A percentile compares a stretch with the other conserved stretches of the same genome.
phyloP scores from a whole-genome alignment of 345 rosid species.

The Atalantia buxifolia region DNA sequence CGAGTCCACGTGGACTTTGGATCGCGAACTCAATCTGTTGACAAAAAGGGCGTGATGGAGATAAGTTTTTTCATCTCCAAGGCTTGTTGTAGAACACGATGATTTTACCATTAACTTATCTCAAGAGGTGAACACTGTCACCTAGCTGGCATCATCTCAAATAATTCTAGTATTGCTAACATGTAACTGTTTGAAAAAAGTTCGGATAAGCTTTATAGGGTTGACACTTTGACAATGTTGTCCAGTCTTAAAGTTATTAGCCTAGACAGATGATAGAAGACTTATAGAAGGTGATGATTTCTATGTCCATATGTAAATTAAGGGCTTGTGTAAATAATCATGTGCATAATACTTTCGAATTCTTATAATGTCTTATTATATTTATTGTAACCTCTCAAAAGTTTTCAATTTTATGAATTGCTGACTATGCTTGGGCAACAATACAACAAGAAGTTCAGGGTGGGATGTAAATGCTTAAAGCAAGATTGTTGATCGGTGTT shows the following conservation, averaged over 20 bases:
- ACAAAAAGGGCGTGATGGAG: conserved; percentile 12
- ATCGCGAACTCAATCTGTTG: conserved; percentile 61
- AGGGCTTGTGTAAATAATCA: neutral
- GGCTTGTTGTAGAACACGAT: neutral
- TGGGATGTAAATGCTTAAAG: too few relatives aligned
- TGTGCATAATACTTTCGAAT: neutral
- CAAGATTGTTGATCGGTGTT: neutral
- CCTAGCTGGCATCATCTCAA: neutral
- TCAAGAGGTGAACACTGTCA: neutral
- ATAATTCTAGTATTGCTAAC: neutral
- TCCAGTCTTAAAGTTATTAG: neutral
- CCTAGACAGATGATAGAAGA: neutral
- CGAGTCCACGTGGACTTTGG: conserved; percentile 67
- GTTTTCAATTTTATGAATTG: neutral
- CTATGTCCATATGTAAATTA: neutral
- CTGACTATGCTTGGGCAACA: neutral
- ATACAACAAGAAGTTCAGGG: neutral
- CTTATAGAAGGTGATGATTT: neutral
- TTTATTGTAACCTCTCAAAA: neutral
- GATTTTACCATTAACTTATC: neutral
- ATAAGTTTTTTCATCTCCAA: neutral
- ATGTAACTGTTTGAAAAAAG: neutral
- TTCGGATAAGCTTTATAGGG: neutral
- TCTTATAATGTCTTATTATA: neutral
- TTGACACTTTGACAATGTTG: neutral